Base-by-base conservation (phyloP, 495 filamentous ascomycete species). In the Podospora didyma region DNA sequence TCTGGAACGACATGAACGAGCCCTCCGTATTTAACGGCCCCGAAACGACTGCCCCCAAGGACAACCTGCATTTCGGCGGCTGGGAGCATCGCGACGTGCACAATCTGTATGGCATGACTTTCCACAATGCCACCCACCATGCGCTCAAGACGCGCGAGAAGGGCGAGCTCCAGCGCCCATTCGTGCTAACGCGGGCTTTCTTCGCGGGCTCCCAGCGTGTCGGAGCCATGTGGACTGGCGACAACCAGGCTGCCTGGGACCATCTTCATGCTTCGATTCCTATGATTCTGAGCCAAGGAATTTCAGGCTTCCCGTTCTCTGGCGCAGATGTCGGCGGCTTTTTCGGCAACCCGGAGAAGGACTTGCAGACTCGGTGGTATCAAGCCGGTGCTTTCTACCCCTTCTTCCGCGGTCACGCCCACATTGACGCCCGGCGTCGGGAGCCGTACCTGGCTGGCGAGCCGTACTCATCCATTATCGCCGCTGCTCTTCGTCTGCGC, bases 1-100 rank as follows among this genome's bases (percentile, higher is more conserved):
- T 97, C 67, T 98, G 94, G 94, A 98, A 98, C 70, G 94, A 98
- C 67, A 98, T 98, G 94, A 98, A 97, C 64, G 94, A 98, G 74
- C 94, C 94, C 0, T 97, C 94, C 0, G 94, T 98, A 7, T 98
- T 98, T 78, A 96, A 97, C 66, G 94, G 94, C 0, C 94, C 94
- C 0, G 94, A 98, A 69, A 96, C 89, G 11, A 93, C 93, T 28
- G 96, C 96, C 91, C 94, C 94, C 45, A 96, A 96, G 71, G 94
- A 98, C 74, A 97, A 97, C 68, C 69, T 97, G 39, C 94, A 97
- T 69, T 70, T 88, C 61, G 94, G 82, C 23, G 83, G 89, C 69
- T 98, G 94, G 94, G 94, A 98, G 70, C 94, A 98, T 66, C 87
- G 94, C 51, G 94, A 98, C 70, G 75, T 98, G 19, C 94, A 98